Conservation (phyloP, 2,329 filamentous ascomycete genomes). For the Penicillium sp. region DNA sequence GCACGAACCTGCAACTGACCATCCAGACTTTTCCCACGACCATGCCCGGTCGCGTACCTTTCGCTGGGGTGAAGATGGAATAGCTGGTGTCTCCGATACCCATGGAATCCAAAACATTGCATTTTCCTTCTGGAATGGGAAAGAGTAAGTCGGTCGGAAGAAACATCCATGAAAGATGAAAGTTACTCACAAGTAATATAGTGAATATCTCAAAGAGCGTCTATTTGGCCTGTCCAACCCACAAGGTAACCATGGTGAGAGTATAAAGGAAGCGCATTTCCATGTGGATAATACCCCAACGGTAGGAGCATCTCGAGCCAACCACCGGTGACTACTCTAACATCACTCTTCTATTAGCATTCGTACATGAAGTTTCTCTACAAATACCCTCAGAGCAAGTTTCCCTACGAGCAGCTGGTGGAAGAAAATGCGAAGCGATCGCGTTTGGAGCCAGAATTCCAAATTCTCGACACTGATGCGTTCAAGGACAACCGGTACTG, state of each 20-base stretch:
- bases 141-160: slow-evolving; percentile 65
- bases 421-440: slow-evolving; percentile 77
- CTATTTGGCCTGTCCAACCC: slow-evolving; percentile 94
- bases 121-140: slow-evolving; percentile 96
- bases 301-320: slow-evolving; percentile 37
- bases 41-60: slow-evolving; percentile 85
- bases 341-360: slow-evolving; percentile 56
- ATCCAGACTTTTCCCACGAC: slow-evolving; percentile 84
- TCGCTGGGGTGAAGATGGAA: slow-evolving; percentile 95
- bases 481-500: slow-evolving; percentile 92
- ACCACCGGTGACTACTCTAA: neutral
- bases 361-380: slow-evolving; percentile 99
- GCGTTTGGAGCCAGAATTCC: slow-evolving; percentile 81
- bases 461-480: slow-evolving; percentile 81
- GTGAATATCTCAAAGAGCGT: slow-evolving; percentile 90
- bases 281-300: slow-evolving; percentile 92
- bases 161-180: neutral
- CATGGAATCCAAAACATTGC: slow-evolving; percentile 90
- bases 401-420: slow-evolving; percentile 86
- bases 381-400: slow-evolving; percentile 90
- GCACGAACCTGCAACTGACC: slow-evolving; percentile 7
- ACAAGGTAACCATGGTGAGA: slow-evolving; percentile 95
- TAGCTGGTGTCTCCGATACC: slow-evolving; percentile 91
- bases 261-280: slow-evolving; percentile 94
- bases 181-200: slow-evolving; percentile 37